Evolutionary conservation across 108 stramenopile species (phyloP).

Genomic region (Nitzschia sp.): DNA sequence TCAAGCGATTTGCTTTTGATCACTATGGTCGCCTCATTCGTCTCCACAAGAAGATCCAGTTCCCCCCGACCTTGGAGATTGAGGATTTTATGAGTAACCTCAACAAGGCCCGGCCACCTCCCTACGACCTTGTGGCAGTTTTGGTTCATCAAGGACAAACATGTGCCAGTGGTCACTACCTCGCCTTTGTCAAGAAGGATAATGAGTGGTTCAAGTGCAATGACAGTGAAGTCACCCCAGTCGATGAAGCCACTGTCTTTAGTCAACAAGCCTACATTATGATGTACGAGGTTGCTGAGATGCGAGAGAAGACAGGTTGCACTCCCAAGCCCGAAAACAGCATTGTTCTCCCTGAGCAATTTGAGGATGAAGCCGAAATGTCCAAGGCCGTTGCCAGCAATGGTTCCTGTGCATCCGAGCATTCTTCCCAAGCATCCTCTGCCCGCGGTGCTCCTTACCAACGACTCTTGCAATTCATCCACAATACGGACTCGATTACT

Average conservation of each 20-base stretch:
- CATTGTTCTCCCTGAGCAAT: background rate
- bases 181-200: slow-evolving; percentile 70
- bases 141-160: slow-evolving; percentile 76
- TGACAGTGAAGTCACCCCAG: slow-evolving; percentile 67
- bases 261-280: slow-evolving; percentile 81
- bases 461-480: slow-evolving; percentile 13
- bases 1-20: slow-evolving; percentile 84
- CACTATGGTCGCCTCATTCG: slow-evolving; percentile 61
- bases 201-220: slow-evolving; percentile 78
- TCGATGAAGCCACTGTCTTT: slow-evolving; percentile 67
- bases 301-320: slow-evolving; percentile 33
- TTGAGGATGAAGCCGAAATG: slow-evolving; percentile 26
- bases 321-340: slow-evolving; percentile 7
- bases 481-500: slow-evolving; percentile 10
- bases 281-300: slow-evolving; percentile 56
- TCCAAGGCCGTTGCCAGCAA: slow-evolving; percentile 21
- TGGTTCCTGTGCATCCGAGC: slow-evolving; percentile 8
- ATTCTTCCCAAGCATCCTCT: background rate
- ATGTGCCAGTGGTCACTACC: slow-evolving; percentile 83
- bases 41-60: slow-evolving; percentile 65
- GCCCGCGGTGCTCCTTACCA: background rate
- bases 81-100: slow-evolving; percentile 74
- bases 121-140: slow-evolving; percentile 76
- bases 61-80: slow-evolving; percentile 68
- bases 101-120: slow-evolving; percentile 73